These are phyloP conservation scores for Aureobasidium sp. DNA, from an alignment of 2,329 filamentous ascomycete genomes.

Conservation along the genomic window DNA sequence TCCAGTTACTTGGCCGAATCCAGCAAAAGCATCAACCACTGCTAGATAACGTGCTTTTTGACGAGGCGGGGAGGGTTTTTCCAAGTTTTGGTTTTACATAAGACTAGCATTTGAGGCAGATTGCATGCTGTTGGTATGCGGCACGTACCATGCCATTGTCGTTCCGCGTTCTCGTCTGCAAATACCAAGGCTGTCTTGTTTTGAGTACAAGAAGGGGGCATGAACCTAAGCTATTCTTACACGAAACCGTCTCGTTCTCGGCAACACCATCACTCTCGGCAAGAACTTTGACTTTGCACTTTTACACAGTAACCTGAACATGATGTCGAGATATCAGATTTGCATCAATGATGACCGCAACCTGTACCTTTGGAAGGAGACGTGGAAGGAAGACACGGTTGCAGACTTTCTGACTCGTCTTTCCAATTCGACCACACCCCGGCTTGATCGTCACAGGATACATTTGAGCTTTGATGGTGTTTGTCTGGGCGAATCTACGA, in stretches of 20 bases:
- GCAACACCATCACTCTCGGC: too few species aligned
- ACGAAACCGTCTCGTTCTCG: too few species aligned
- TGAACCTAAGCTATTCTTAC: too few species aligned
- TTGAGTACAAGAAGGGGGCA: too few species aligned
- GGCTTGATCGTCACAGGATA: neutral
- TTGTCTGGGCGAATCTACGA: conserved; percentile 2
- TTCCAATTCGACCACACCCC: neutral
- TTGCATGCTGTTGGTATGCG: neutral
- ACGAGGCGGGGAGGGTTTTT: neutral
- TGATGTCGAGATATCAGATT: neutral
- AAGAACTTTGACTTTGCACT: too few species aligned
- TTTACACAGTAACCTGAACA: too few species aligned
- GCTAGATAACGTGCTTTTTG: neutral
- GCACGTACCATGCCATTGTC: neutral
- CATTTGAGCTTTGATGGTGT: conserved; percentile 10
- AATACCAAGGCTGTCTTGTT: too few species aligned
- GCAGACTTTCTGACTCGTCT: neutral
- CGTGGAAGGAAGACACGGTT: conserved; percentile 7
- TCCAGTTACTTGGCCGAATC: neutral
- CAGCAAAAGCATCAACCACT: neutral
- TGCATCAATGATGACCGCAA: conserved; percentile 3
- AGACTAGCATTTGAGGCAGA: neutral
- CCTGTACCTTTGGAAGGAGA: neutral
- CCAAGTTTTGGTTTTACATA: neutral
- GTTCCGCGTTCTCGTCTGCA: too few species aligned